phyloP scores from a whole-genome alignment of 176 grass and related monocot species.

The Zea luxurians region DNA sequence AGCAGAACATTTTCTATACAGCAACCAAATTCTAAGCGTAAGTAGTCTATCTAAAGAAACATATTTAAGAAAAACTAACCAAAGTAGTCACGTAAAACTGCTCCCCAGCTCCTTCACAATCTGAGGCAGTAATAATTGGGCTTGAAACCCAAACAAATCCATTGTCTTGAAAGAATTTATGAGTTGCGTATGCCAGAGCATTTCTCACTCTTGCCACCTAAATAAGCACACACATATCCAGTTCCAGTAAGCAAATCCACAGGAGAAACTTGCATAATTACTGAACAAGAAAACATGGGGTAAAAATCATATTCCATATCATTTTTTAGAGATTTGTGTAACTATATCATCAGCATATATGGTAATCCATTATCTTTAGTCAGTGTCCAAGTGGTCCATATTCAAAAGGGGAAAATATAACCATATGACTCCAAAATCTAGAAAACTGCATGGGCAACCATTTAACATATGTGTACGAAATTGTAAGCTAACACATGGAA shows the following conservation, averaged over 20 bases:
- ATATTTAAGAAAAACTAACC: conserved; percentile 56
- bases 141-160: conserved; percentile 97
- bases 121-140: conserved; percentile 96
- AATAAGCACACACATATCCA: conserved; percentile 42
- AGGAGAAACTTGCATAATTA: conserved; percentile 24
- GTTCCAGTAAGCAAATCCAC: conserved; percentile 38
- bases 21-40: conserved; percentile 9
- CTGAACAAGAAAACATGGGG: not conserved
- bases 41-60: conserved; percentile 33
- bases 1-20: conserved; percentile 27
- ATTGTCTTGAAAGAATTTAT: conserved; percentile 97
- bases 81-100: conserved; percentile 98
- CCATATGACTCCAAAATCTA: not conserved
- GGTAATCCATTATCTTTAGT: not conserved
- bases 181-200: conserved; percentile 87
- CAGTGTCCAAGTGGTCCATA: not conserved
- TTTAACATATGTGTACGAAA: conserved; percentile 10
- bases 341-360: conserved; percentile 1
- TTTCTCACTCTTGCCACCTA: conserved; percentile 97
- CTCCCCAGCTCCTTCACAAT: conserved; percentile 97
- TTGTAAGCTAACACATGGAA: conserved; percentile 6
- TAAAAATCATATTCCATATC: conserved; percentile 6
- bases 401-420: not conserved
- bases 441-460: conserved; percentile 5
- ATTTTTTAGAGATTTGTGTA: conserved; percentile 1